Base-by-base conservation (phyloP, 192 early-diverging fungal genomes). In the Entophlyctis luteolus region DNA sequence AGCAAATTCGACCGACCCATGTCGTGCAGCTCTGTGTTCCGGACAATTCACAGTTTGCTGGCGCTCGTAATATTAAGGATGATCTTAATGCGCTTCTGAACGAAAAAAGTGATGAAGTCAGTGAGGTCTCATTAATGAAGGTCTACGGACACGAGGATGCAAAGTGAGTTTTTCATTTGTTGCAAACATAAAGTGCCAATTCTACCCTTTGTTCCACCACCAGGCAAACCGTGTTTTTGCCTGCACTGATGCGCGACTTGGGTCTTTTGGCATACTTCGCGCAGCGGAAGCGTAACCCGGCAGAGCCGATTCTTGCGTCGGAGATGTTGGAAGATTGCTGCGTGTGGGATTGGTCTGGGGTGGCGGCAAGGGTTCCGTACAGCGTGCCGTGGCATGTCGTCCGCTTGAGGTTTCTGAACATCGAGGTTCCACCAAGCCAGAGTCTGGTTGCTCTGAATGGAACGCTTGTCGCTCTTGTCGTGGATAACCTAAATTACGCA, bases 391-490 rank as follows among this genome's bases (percentile, higher is more conserved):
- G 59, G 58, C 34, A 47, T 12, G 38, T 6, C 14, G 35, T 66
- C 12, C n/a, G 34, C 20, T 14, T 71, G 10, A 16, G 52, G 29
- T 71, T 65, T 35, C 31, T 71, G 1, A 65, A 68, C 39, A 45
- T 66, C 10, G 60, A 71, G 48, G 60, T 59, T 2, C 87, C 90
- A 5, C 74, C 79, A 1, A 88, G 87, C 62, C 92, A 98, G 71
- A 59, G 90, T 1, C 73, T 93, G 28, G 83, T 89, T 62, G 89
- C 90, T 0, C 77, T 96, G 23, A 98, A 96, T 73, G 94, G 91
- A 1, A 81, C 80, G 29, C 37, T 97, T 3, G 93, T 97, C 0
- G 93, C 83, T 0, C 75, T 97, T 2, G 81, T 94, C 5, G 83
- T 59, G 8, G 81, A 82, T 50, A 33, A 49, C 20, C 14, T 36